phyloP scores from a whole-genome alignment of 2,329 filamentous ascomycete species.

The Coleophoma crateriformis region DNA sequence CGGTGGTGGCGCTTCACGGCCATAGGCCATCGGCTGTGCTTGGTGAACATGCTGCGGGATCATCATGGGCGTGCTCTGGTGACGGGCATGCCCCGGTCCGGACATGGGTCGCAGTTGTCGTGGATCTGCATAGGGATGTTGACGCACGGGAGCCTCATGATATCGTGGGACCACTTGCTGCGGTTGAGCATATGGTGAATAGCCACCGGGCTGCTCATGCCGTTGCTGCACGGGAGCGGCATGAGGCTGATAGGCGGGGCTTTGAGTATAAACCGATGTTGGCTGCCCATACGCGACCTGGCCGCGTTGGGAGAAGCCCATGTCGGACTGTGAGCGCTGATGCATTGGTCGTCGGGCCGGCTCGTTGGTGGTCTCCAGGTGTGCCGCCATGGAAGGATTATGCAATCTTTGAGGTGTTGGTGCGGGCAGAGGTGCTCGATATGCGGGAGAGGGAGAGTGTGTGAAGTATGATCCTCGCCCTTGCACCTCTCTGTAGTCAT shows the following conservation, averaged over 20 bases:
- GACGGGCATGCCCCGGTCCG: conserved; percentile 3
- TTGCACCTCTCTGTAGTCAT: conserved; percentile 1
- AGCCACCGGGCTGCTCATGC: neutral
- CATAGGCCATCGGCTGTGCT: conserved; percentile 14
- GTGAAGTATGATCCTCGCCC: conserved; percentile 3
- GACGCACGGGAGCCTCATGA: neutral
- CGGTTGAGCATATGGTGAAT: conserved; percentile 1
- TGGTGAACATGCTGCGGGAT: conserved; percentile 30
- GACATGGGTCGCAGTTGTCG: neutral
- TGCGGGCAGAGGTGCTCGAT: conserved; percentile 15
- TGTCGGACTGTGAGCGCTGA: conserved; percentile 24
- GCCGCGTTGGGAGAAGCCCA: conserved; percentile 10
- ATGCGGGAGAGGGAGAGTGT: conserved; percentile 3
- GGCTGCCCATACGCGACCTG: conserved; percentile 3
- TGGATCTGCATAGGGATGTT: neutral
- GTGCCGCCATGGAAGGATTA: conserved; percentile 16
- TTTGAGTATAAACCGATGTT: neutral
- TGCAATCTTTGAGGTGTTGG: conserved; percentile 16
- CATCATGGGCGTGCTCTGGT: conserved; percentile 10
- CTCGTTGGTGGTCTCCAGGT: conserved; percentile 14
- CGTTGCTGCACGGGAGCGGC: neutral
- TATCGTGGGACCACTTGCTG: neutral
- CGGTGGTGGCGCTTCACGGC: neutral
- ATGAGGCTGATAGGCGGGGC: neutral
- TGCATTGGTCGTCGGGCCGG: conserved; percentile 12